A percentile compares a stretch with the other conserved stretches of the same genome.
Evolutionary conservation across 176 grass and related monocot genomes (phyloP).

Genomic region (Metroxylon sagu): DNA sequence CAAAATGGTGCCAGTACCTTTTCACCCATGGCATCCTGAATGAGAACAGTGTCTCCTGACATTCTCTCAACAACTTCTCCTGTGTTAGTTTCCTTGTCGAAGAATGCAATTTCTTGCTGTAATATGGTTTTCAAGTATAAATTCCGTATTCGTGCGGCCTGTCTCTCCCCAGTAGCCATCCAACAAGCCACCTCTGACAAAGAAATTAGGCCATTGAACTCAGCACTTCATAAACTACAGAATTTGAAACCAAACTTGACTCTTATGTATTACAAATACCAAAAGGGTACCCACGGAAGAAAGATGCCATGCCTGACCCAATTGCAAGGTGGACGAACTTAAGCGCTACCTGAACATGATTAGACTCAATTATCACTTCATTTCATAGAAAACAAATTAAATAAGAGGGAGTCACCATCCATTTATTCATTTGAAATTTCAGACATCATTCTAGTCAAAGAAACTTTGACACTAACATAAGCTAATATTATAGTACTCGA

Average conservation of each 20-base stretch:
- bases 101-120: constrained; percentile 94
- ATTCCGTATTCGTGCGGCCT: constrained; percentile 83
- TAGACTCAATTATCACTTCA: not conserved
- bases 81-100: constrained; percentile 87
- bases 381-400: no score
- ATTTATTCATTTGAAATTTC: no score
- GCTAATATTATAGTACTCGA: no score
- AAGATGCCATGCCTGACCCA: constrained; percentile 66
- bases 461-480: no score
- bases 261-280: not conserved
- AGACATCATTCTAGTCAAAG: no score
- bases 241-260: not conserved
- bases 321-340: constrained; percentile 81
- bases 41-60: constrained; percentile 94
- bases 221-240: not conserved
- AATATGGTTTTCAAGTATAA: constrained; percentile 94
- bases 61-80: constrained; percentile 92
- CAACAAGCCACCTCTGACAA: constrained; percentile 87
- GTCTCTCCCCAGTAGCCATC: constrained; percentile 96
- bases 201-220: not conserved
- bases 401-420: no score
- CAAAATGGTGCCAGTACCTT: constrained; percentile 36
- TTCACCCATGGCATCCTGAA: constrained; percentile 99
- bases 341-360: constrained; percentile 38
- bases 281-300: constrained; percentile 65